These are phyloP conservation scores for Chrysoporthe austroafricana DNA, from an alignment of 2,329 filamentous ascomycete species.

Conservation along the genomic window DNA sequence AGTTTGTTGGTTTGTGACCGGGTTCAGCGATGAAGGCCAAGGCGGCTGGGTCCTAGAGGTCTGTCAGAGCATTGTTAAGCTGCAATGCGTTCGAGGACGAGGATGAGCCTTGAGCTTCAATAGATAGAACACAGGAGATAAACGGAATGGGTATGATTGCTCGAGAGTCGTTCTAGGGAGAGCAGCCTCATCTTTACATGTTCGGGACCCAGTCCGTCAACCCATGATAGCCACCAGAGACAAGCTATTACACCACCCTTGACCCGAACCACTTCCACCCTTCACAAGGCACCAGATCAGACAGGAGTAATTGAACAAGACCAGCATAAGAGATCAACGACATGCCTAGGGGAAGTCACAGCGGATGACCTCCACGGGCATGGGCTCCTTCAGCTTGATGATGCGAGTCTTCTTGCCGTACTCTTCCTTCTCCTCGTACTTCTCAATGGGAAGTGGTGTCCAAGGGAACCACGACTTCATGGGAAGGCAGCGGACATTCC, in stretches of 20 bases:
- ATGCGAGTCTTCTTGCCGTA: slow-evolving; percentile 15
- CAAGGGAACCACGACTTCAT: slow-evolving; percentile 27
- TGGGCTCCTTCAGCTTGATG: slow-evolving; percentile 21
- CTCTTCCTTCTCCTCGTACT: slow-evolving; percentile 19
- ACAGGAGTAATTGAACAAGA: not conserved
- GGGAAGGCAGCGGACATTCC: slow-evolving; percentile 23
- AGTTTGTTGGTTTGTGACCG: slow-evolving; percentile 18
- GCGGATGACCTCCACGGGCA: slow-evolving; percentile 26
- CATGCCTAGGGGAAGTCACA: slow-evolving; percentile 23
- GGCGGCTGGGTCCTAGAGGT: not conserved
- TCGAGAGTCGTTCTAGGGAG: slow-evolving; percentile 9
- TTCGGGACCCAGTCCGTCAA: not conserved
- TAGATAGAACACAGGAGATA: not conserved
- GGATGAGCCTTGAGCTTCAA: not conserved
- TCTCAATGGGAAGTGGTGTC: slow-evolving; percentile 22
- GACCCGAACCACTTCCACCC: too few species aligned
- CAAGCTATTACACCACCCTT: not conserved
- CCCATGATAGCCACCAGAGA: not conserved
- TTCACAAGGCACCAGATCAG: not conserved
- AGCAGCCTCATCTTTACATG: not conserved
- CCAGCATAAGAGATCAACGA: not conserved
- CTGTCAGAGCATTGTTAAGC: not conserved
- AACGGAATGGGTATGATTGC: not conserved
- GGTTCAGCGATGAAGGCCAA: not conserved
- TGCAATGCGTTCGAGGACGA: not conserved